These are phyloP conservation scores for Geranium brycei DNA, from an alignment of 345 rosid genomes.

Conservation along the genomic window DNA sequence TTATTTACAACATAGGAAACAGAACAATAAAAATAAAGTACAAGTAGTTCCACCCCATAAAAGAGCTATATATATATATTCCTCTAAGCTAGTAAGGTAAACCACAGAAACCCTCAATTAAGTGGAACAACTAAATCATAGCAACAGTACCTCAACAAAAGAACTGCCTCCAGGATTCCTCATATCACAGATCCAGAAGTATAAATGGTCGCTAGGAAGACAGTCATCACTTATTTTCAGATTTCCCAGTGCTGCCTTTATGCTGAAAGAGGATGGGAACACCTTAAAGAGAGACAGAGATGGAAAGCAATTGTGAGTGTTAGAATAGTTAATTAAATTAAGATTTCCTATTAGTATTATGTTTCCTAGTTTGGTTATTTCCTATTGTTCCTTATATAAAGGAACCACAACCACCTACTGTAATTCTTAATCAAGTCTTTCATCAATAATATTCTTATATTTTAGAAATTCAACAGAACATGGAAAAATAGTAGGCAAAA, in stretches of 20 bases:
- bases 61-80: not conserved
- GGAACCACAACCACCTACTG: too few relatives aligned
- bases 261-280: constrained; percentile 86
- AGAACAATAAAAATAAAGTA: too few relatives aligned
- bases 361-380: too few relatives aligned
- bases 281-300: constrained; percentile 32
- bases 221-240: constrained; percentile 89
- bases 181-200: constrained; percentile 98
- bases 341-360: too few relatives aligned
- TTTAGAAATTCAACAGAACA: too few relatives aligned
- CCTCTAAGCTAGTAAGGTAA: not conserved
- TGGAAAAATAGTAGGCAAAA: not conserved
- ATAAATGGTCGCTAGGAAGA: constrained; percentile 66
- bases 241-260: constrained; percentile 83
- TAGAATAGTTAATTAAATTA: too few relatives aligned
- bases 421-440: too few relatives aligned
- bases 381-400: too few relatives aligned
- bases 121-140: not conserved
- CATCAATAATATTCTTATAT: too few relatives aligned
- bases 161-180: constrained; percentile 95
- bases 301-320: not conserved
- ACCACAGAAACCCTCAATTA: not conserved
- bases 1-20: too few relatives aligned
- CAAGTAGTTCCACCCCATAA: not conserved
- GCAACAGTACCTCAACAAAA: constrained; percentile 65